Evolutionary conservation across 495 filamentous ascomycete genomes (phyloP), one percentile per base, ranked within the genome.

Genomic region (Parachaetomium inaequale): DNA sequence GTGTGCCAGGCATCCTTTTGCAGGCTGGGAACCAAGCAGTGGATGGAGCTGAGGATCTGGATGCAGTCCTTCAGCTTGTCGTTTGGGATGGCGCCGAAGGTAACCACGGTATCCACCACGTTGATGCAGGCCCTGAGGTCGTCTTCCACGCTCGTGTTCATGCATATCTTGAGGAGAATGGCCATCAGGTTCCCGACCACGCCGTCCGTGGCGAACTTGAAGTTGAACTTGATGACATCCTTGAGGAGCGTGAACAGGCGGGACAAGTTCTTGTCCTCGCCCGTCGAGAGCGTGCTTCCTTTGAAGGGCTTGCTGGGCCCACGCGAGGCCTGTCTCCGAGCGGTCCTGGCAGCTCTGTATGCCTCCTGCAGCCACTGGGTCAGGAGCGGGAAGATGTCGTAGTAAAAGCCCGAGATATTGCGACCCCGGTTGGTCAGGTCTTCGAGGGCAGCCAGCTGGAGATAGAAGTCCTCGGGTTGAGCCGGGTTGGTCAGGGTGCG

Each of bases 161-260:
- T 85, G 79, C 90, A 94, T 14, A 95, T 88, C 11, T 77, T 79
- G 49, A 94, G 82, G 12, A 91, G 76, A 17, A 83, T 81, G 26
- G 82, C 79, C 34, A 98, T 82, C 53, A 98, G 72, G 10, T 74
- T 69, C 57, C 82, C 82, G 45, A 92, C 79, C 55, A 90, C 87
- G 29, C 81, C 79, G 53, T 89, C 85, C 40, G 82, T 81, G 42
- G 91, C 88, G 31, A 87, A 82, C 61, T 87, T 89, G 71, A 87
- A 88, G 73, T 92, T 93, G 74, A 93, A 88, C 65, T 88, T 92
- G 74, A 94, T 87, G 61, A 94, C 76, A 67, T 92, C 86, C n/a
- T 85, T 85, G 29, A 89, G 81, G 50, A 92, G 89, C 51, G 83
- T 78, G 66, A 96, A 89, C 7, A 95, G 75, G 58, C 85, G 81